Base-by-base conservation (phyloP, 768 basidiomycete species). In the Amanita jacksonii region DNA sequence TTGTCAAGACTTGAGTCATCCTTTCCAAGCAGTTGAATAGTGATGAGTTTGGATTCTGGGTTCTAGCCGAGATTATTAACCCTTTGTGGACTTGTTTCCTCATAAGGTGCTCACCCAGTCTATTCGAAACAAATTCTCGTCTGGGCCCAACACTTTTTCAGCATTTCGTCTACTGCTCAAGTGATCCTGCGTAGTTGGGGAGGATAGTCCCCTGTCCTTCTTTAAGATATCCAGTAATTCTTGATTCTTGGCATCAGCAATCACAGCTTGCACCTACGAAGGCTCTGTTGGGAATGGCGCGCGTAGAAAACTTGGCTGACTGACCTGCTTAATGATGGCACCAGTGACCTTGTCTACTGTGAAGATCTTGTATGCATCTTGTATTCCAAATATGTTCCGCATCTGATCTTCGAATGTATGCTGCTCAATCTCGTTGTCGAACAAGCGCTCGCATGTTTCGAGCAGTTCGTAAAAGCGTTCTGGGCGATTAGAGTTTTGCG, bases 321-420 rank as follows among this genome's bases (percentile, higher is more conserved):
- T 44, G 31, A 86, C 88, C 66, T 93, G 90, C 58, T 96, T 97
- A 62, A 99, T 80, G 48, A 97, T 73, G 1, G 79, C 71, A 1
- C 85, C 85, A 33, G 97, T 74, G 27, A 97, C 70, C 61, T 96
- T 92, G 64, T 99, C 94, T 19, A 96, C 69, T 0, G 94, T 97
- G 62, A 96, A 99, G 54, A 91, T 76, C 56, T 82, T 84, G 61
- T 89, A 97, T 0, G 81, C 81, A 20, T 86, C 69, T 82, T 85
- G 49, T 34, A 79, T 72, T n/a, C 88, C 86, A 61, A 90, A 93
- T 70, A 91, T 81, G 44, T 72, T 73, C 33, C 94, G 72, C 69
- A 94, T 75, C 53, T 85, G 85, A 52, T 99, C 96, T 62, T 98
- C 94, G 57, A 93, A 98, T 3, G 69, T 73, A 33, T 69, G 65